These are phyloP conservation scores for Raphanus sativus DNA, from an alignment of 345 rosid species.

Conservation along the genomic window DNA sequence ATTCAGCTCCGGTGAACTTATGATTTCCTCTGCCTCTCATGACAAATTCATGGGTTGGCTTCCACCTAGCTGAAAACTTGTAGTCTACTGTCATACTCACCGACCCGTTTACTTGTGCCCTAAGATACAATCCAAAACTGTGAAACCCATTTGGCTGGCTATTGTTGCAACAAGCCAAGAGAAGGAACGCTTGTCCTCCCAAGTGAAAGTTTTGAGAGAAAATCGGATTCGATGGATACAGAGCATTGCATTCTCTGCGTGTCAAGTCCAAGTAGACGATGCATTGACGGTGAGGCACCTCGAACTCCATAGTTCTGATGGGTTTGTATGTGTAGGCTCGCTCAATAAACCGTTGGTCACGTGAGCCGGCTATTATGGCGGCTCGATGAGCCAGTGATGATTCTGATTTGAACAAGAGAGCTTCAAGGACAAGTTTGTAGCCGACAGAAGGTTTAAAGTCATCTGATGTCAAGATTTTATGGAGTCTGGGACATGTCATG, in stretches of 20 bases:
- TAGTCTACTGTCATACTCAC: constrained; percentile 58
- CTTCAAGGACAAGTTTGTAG: constrained; percentile 63
- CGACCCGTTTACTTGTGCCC: constrained; percentile 67
- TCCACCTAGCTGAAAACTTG: constrained; percentile 72
- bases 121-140: constrained; percentile 74
- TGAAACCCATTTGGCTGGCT: constrained; percentile 57
- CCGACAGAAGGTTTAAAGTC: constrained; percentile 62
- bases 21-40: constrained; percentile 57
- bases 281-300: constrained; percentile 65
- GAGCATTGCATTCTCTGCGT: constrained; percentile 55
- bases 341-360: constrained; percentile 55
- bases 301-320: constrained; percentile 74
- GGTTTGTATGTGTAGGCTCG: constrained; percentile 72
- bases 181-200: constrained; percentile 69
- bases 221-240: constrained; percentile 59
- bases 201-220: constrained; percentile 71
- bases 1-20: constrained; percentile 59
- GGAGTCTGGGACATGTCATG: constrained; percentile 72
- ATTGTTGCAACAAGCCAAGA: constrained; percentile 68
- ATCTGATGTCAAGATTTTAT: constrained; percentile 62
- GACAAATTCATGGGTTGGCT: constrained; percentile 56
- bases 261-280: constrained; percentile 76
- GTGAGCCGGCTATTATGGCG: constrained; percentile 42
- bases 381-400: constrained; percentile 49
- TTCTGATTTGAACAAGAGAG: constrained; percentile 80